Conservation (phyloP, 2,329 filamentous ascomycete genomes). For the Fusarium cyanostomum region DNA sequence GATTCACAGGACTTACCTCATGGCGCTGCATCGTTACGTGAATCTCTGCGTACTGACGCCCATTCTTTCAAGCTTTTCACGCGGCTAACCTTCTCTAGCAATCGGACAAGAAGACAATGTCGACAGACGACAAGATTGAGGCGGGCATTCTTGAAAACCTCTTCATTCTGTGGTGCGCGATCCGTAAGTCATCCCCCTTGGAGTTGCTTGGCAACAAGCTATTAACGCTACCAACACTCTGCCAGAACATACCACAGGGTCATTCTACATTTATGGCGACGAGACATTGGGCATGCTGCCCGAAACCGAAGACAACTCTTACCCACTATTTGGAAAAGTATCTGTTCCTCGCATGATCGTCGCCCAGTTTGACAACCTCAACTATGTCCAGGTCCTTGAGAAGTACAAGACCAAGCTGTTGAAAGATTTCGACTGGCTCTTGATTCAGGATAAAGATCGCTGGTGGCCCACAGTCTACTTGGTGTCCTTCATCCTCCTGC, state of each 20-base stretch:
- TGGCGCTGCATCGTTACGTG: constrained; percentile 34
- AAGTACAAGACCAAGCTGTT: constrained; percentile 49
- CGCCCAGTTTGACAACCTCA: constrained; percentile 57
- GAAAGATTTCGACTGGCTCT: constrained; percentile 47
- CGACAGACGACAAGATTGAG: constrained; percentile 38
- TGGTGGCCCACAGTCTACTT: constrained; percentile 51
- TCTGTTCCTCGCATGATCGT: constrained; percentile 56
- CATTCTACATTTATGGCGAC: constrained; percentile 53
- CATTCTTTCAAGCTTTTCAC: neutral
- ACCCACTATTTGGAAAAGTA: constrained; percentile 52
- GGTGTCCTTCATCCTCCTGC: constrained; percentile 54
- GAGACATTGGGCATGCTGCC: constrained; percentile 54
- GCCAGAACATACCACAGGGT: constrained; percentile 57
- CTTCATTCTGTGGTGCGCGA: constrained; percentile 58
- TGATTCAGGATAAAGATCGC: constrained; percentile 47
- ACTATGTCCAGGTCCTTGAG: constrained; percentile 49
- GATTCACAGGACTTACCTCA: constrained; percentile 38
- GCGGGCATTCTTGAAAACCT: constrained; percentile 52
- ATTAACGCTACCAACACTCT: neutral
- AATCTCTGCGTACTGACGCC: constrained; percentile 32
- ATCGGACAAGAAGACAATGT: neutral
- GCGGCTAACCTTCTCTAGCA: neutral
- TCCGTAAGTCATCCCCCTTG: constrained; percentile 49
- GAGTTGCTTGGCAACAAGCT: neutral
- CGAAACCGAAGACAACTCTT: constrained; percentile 47